A percentile compares a stretch with the other conserved stretches of the same genome.
These are phyloP conservation scores for Echium plantagineum DNA, from an alignment of 257 asterid genomes.

Conservation along the genomic window DNA sequence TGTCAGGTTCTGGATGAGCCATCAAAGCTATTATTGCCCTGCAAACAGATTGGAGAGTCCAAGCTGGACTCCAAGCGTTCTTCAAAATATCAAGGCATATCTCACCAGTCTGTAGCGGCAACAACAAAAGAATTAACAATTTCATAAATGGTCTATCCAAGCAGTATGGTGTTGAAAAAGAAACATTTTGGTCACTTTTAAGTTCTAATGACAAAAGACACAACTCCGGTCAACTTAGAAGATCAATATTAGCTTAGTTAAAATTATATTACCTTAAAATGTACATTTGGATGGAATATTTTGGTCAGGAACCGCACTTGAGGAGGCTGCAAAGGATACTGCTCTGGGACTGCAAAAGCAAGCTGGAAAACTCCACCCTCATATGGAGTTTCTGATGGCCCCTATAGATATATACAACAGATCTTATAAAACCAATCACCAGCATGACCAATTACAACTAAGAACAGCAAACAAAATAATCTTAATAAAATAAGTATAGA, in stretches of 20 bases:
- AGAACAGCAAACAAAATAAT: background rate
- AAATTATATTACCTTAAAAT: conserved; percentile 65
- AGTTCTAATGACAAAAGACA: background rate
- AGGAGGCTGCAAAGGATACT: conserved; percentile 97
- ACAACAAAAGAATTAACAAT: background rate
- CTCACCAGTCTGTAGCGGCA: conserved; percentile 69
- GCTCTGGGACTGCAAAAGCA: conserved; percentile 94
- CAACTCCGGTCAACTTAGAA: background rate
- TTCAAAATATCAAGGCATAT: conserved; percentile 99
- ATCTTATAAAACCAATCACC: conserved; percentile 14
- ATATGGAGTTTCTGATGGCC: conserved; percentile 94
- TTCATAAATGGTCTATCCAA: background rate
- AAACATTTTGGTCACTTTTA: background rate
- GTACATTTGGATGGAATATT: conserved; percentile 97
- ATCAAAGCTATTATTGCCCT: conserved; percentile 96
- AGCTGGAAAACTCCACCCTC: conserved; percentile 99
- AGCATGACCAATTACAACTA: background rate
- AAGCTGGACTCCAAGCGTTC: conserved; percentile 99
- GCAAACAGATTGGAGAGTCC: conserved; percentile 98
- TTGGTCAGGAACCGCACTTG: conserved; percentile 97
- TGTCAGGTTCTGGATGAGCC: conserved; percentile 99
- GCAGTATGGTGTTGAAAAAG: background rate
- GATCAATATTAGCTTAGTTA: no score
- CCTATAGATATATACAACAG: conserved; percentile 30
- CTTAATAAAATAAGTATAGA: background rate